phyloP scores from a whole-genome alignment of 208 protist genomes.

The Borovskyia barvae region DNA sequence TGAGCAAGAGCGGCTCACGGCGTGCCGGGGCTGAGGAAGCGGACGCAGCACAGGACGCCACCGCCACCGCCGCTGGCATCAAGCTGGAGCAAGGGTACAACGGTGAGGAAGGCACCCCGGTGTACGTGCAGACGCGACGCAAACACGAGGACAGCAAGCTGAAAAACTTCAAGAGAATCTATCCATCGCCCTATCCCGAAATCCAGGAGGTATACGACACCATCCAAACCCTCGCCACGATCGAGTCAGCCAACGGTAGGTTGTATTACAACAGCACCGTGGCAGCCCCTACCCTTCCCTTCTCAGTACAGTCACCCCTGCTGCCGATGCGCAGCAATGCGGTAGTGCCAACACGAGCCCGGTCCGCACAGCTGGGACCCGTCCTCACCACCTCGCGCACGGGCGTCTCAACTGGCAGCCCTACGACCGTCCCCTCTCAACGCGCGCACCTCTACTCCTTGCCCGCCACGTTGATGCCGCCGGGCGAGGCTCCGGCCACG shows the following conservation, averaged over 20 bases:
- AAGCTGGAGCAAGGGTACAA: neutral
- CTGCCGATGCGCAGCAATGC: constrained; percentile 8
- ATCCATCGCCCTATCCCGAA: constrained; percentile 59
- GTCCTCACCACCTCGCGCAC: constrained; percentile 18
- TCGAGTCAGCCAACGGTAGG: constrained; percentile 35
- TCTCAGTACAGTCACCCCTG: constrained; percentile 1
- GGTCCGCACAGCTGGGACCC: constrained; percentile 18
- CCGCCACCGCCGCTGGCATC: neutral
- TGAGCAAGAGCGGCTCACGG: constrained; percentile 12
- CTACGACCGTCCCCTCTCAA: neutral
- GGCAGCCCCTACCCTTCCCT: constrained; percentile 4
- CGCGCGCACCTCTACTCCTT: no score
- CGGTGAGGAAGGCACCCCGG: constrained; percentile 7
- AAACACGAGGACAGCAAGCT: constrained; percentile 76
- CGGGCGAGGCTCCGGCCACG: constrained; percentile 4
- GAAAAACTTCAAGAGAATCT: constrained; percentile 78
- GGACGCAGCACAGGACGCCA: constrained; percentile 1
- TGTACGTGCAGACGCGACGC: constrained; percentile 25
- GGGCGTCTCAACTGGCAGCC: constrained; percentile 7
- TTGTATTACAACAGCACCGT: constrained; percentile 36
- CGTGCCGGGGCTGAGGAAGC: neutral
- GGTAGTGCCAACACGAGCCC: constrained; percentile 2
- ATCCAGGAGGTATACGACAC: constrained; percentile 71
- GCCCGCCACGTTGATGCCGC: neutral
- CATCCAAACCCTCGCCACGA: constrained; percentile 42